Evolutionary conservation across 148 eudicot genomes (phyloP).

Genomic region (Rheum nobile): DNA sequence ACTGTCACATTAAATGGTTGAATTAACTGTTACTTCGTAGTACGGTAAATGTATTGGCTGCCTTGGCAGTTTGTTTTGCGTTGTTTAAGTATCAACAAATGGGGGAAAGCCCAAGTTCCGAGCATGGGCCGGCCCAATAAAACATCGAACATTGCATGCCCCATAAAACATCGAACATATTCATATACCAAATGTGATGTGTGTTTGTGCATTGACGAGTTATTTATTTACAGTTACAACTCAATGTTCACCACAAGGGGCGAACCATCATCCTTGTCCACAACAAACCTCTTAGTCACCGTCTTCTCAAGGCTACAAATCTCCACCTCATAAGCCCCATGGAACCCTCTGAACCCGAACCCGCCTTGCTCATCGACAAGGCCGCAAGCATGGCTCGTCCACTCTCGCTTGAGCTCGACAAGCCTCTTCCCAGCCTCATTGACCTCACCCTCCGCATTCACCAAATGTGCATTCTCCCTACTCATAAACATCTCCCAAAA

Average conservation of each 20-base stretch:
- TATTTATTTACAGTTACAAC: slow-evolving; percentile 14
- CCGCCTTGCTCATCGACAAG: slow-evolving; percentile 52
- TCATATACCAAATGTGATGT: background rate
- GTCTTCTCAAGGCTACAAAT: slow-evolving; percentile 19
- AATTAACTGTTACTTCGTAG: too few relatives aligned
- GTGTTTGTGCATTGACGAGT: background rate
- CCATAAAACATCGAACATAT: too few relatives aligned
- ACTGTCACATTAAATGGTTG: too few relatives aligned
- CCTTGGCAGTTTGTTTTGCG: too few relatives aligned
- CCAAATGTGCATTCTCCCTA: slow-evolving; percentile 56
- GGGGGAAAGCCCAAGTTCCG: background rate
- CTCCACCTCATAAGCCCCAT: slow-evolving; percentile 70
- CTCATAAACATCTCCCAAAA: slow-evolving; percentile 93
- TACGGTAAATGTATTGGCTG: too few relatives aligned
- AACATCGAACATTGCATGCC: too few relatives aligned
- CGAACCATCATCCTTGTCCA: slow-evolving; percentile 58
- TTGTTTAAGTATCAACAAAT: too few relatives aligned
- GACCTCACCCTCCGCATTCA: slow-evolving; percentile 83
- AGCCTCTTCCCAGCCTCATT: slow-evolving; percentile 73
- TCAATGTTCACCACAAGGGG: slow-evolving; percentile 40
- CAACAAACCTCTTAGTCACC: slow-evolving; percentile 53
- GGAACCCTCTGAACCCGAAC: slow-evolving; percentile 71
- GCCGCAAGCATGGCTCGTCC: slow-evolving; percentile 56
- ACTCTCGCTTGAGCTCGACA: slow-evolving; percentile 57
- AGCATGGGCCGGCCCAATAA: background rate